Evolutionary conservation across 441 rosid genomes (phyloP), one percentile per base, ranked within the genome.

Genomic region (Populus hybrid): DNA sequence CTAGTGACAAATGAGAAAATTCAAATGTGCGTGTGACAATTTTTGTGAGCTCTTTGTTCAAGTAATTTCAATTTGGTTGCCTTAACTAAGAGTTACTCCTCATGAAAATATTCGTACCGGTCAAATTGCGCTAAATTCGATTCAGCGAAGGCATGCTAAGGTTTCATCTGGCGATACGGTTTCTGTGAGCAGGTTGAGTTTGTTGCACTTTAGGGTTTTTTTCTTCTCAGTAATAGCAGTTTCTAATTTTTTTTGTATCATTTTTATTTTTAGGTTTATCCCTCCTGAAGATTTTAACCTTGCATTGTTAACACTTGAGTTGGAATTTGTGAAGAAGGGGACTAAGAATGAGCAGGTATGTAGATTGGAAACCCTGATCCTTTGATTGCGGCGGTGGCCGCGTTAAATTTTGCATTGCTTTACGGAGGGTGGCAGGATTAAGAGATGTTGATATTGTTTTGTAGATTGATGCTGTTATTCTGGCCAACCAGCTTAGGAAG

Each of bases 251-350:
- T 67, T 34, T 23, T 19, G 9, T 36, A 46, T 46, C 10, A 18
- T 11, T 57, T 42, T 14, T 36, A 23, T 28, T 46, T 74, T 46
- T 78, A 96, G 98, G 84, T 96, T 91, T 82, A 73, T 88, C 61
- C 98, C 91, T 74, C 97, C 97, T 0, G 98, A 92, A 23, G 71
- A 85, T 81, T 94, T 88, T 79, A 86, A 88, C 73, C 86, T 96
- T 38, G 99, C 96, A 9, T 24, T 96, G 86, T 88, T 96, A 67
- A 87, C 87, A 23, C 87, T 91, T 5, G 99, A 96, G 81, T 80
- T 94, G 81, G 98, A 96, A 66, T 96, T 96, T 82, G 97, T 94
- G 40, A 96, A 94, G 84, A 94, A 87, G 79, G 98, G 98, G 57
- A 89, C 94, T 34, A 94, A 86, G 86, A 94, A 64, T 83, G 98